Evolutionary conservation across 805 yeast species (phyloP), one percentile per base, ranked within the genome.

Genomic region (Maudiozyma serrabonitensis): DNA sequence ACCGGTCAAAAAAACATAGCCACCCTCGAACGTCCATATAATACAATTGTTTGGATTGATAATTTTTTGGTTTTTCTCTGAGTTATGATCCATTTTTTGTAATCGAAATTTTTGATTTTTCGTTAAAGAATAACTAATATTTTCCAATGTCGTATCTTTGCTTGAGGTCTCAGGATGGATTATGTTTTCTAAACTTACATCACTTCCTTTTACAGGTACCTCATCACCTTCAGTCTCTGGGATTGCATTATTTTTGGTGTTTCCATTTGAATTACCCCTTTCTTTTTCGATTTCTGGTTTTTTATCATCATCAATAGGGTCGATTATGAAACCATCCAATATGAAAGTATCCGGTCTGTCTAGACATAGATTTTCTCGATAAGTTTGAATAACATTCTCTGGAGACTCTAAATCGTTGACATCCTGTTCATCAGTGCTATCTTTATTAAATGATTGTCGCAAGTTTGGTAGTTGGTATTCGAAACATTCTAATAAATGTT

Each of bases 1-100:
- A 0, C 95, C 95, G 0, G 95, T 88, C 46, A 87, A 73, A 58
- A 87, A 95, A 11, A 87, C 95, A 62, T 82, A 82, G 0, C 95
- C 95, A 5, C 93, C 81, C 54, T 75, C 77, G 60, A 82, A 82
- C 63, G 86, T 93, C 95, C 95, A 88, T 54, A 87, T 82, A 50
- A 88, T 78, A 79, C 88, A 79, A 56, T 85, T 83, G 50, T 74
- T 78, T 55, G 63, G 59, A 44, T 62, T 62, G 43, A 62, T 56
- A 35, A 58, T 53, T 6, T 13, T 43, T 26, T 46, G 40, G 19
- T 28, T 32, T 16, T 19, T 32, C 42, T 38, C 34, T 12, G 41
- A 37, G 37, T 19, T 31, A 21, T 49, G 43, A 37, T 44, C 46
- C 34, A 35, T 44, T 23, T 44, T 61, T 23, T 55, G 55, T 40